These are phyloP conservation scores for Sonneratia caseolaris DNA, from an alignment of 345 rosid genomes.

Conservation along the genomic window DNA sequence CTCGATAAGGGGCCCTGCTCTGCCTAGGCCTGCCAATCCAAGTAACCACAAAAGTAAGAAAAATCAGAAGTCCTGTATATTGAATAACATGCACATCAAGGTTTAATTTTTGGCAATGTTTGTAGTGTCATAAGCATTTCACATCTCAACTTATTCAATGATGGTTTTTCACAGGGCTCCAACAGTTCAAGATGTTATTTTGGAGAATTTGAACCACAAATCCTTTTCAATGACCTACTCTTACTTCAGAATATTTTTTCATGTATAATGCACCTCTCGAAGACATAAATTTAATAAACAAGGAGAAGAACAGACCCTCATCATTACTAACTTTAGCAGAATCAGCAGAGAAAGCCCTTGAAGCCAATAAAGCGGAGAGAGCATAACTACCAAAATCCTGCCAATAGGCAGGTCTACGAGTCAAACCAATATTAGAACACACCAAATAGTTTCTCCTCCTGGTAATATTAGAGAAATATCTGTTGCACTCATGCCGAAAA, in stretches of 20 bases:
- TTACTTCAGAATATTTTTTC: neutral
- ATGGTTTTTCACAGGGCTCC: neutral
- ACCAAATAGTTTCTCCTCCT: conserved; percentile 20
- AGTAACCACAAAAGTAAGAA: neutral
- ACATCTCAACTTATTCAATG: neutral
- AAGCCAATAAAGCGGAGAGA: conserved; percentile 14
- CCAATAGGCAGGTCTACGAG: conserved; percentile 10
- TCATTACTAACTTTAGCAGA: conserved; percentile 20
- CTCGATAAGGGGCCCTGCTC: conserved; percentile 80
- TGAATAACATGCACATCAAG: neutral
- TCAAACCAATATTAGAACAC: conserved; percentile 11
- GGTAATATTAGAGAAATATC: conserved; percentile 16
- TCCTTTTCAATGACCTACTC: neutral
- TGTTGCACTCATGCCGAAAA: conserved; percentile 20
- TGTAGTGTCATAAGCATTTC: neutral
- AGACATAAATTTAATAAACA: neutral
- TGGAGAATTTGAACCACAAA: neutral
- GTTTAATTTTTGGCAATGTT: neutral
- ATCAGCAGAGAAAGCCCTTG: conserved; percentile 37
- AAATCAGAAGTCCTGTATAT: neutral
- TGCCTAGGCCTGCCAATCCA: conserved; percentile 34
- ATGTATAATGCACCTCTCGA: neutral
- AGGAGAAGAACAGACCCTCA: conserved; percentile 27
- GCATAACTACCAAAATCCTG: conserved; percentile 14
- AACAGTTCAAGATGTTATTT: neutral